phyloP scores from a whole-genome alignment of 441 rosid species.

The Croton setiger region DNA sequence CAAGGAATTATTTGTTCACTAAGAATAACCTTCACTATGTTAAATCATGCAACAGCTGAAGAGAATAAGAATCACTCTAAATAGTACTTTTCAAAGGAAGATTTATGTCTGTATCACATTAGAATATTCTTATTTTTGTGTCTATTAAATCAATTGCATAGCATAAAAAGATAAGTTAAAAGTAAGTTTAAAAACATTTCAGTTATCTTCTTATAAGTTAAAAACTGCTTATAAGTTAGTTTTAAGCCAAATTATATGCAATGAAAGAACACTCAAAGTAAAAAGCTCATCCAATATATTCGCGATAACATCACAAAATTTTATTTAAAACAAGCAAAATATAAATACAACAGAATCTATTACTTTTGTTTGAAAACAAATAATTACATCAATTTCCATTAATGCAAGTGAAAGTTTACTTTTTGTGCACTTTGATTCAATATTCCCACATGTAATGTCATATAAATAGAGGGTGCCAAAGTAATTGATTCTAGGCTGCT shows the following conservation, averaged over 20 bases:
- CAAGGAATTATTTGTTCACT: no score
- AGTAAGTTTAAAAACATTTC: no score
- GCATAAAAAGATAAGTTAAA: neutral
- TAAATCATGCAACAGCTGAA: neutral
- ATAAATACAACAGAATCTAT: no score
- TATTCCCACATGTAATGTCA: constrained; percentile 5
- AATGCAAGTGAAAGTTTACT: neutral
- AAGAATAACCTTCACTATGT: neutral
- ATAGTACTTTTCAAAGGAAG: neutral
- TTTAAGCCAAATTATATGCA: no score
- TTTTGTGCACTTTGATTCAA: constrained; percentile 5
- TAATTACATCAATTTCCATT: no score
- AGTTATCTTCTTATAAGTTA: no score
- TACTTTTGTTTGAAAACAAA: no score
- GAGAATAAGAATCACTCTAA: neutral
- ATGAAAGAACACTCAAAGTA: no score
- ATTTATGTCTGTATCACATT: neutral
- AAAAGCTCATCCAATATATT: no score
- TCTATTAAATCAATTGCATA: neutral
- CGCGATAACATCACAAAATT: no score
- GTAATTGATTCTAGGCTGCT: neutral
- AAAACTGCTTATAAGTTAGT: no score
- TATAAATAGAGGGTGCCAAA: neutral
- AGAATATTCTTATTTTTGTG: constrained; percentile 7
- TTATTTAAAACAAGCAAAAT: no score